These are phyloP conservation scores for Ogataea trehalophila DNA, from an alignment of 805 yeast genomes.

Conservation along the genomic window DNA sequence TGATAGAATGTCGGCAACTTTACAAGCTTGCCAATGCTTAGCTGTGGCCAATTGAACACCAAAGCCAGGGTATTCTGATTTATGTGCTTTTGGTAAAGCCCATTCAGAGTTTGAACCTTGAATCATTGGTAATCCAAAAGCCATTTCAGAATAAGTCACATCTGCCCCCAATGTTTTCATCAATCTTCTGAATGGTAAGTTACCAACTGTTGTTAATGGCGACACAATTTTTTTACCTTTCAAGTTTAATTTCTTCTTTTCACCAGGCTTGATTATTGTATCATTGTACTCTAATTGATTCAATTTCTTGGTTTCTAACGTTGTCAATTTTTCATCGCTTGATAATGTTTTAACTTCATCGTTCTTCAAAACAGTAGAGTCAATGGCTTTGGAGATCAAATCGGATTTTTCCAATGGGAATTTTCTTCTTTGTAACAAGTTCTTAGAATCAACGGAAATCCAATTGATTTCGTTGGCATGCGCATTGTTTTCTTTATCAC, in stretches of 20 bases:
- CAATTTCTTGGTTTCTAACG: conserved; percentile 25
- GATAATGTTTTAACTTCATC: conserved; percentile 33
- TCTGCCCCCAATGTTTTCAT: conserved; percentile 92
- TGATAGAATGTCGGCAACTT: conserved; percentile 79
- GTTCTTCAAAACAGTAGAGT: conserved; percentile 45
- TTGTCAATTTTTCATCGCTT: conserved; percentile 21
- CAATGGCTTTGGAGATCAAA: conserved; percentile 57
- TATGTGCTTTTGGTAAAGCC: conserved; percentile 93
- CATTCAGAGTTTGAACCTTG: conserved; percentile 94
- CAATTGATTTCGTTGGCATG: conserved; percentile 57
- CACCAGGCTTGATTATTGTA: conserved; percentile 70
- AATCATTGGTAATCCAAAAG: conserved; percentile 74
- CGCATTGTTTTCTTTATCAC: conserved; percentile 15
- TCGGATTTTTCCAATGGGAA: conserved; percentile 56
- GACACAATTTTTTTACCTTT: conserved; percentile 79
- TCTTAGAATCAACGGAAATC: conserved; percentile 43
- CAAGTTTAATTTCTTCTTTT: conserved; percentile 71
- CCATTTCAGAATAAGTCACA: conserved; percentile 94
- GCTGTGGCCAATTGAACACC: conserved; percentile 92
- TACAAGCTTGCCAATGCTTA: conserved; percentile 90
- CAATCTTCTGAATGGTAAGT: conserved; percentile 87
- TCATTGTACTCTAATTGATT: conserved; percentile 58
- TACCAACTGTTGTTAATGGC: conserved; percentile 97
- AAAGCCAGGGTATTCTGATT: conserved; percentile 75
- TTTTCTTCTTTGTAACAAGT: conserved; percentile 53